phyloP scores from a whole-genome alignment of 164 flowering plant genomes.

The Nymphaea colorata region DNA sequence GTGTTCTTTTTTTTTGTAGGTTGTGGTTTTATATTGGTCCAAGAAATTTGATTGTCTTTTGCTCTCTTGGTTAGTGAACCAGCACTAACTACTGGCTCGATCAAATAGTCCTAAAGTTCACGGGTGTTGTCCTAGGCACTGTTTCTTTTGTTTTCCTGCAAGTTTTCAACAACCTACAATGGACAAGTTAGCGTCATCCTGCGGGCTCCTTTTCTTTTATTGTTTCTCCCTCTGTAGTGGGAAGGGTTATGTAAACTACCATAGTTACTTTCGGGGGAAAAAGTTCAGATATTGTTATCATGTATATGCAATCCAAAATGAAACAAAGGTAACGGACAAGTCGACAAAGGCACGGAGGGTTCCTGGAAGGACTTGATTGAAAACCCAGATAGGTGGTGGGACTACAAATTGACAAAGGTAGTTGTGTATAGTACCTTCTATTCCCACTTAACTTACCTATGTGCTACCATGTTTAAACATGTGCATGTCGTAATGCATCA shows the following conservation, averaged over 20 bases:
- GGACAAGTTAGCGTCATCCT: no score
- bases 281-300: no score
- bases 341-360: constrained; percentile 3
- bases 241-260: neutral
- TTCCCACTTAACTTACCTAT: neutral
- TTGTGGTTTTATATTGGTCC: neutral
- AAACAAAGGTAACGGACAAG: no score
- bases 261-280: neutral
- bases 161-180: neutral
- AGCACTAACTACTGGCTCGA: neutral
- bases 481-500: neutral
- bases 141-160: no score
- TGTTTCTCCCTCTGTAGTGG: neutral
- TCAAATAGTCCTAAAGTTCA: neutral
- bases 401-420: constrained; percentile 52
- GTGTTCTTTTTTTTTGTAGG: neutral
- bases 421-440: neutral
- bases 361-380: constrained; percentile 55
- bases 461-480: neutral
- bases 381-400: constrained; percentile 68
- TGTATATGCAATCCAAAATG: neutral
- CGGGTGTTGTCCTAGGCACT: neutral
- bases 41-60: neutral
- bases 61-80: neutral
- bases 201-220: neutral